A percentile compares a stretch with the other conserved stretches of the same genome.
Evolutionary conservation across 75 land plant genomes (phyloP).

Genomic region (Azolla pinnata): DNA sequence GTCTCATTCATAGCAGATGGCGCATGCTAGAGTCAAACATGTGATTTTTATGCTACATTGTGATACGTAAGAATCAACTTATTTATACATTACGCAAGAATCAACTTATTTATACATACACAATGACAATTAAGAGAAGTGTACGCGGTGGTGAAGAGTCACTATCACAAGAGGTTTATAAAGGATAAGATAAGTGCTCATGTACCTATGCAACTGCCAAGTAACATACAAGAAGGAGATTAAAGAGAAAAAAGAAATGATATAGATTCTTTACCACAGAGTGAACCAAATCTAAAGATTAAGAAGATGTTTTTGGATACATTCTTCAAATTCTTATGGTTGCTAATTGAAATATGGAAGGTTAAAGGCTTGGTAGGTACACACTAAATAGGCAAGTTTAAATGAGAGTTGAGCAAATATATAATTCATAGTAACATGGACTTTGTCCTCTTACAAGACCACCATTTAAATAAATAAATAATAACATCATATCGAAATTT

Average conservation of each 20-base stretch:
- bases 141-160: background rate
- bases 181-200: background rate
- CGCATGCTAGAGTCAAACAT: background rate
- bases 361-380: background rate
- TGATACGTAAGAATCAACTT: no score
- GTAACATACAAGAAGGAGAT: background rate
- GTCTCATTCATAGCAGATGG: background rate
- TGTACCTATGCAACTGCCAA: background rate
- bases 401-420: background rate
- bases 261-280: background rate
- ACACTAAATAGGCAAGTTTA: background rate
- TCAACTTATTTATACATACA: background rate
- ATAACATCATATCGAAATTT: background rate
- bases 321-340: background rate
- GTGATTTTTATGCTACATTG: background rate
- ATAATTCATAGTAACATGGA: background rate
- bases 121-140: background rate
- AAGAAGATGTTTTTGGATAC: background rate
- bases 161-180: background rate
- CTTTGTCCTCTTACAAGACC: background rate
- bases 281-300: background rate
- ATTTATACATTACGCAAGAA: background rate
- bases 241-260: no score
- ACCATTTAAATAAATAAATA: background rate
- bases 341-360: background rate